These are phyloP conservation scores for Cruciata laevipes DNA, from an alignment of 257 asterid genomes.

Conservation along the genomic window DNA sequence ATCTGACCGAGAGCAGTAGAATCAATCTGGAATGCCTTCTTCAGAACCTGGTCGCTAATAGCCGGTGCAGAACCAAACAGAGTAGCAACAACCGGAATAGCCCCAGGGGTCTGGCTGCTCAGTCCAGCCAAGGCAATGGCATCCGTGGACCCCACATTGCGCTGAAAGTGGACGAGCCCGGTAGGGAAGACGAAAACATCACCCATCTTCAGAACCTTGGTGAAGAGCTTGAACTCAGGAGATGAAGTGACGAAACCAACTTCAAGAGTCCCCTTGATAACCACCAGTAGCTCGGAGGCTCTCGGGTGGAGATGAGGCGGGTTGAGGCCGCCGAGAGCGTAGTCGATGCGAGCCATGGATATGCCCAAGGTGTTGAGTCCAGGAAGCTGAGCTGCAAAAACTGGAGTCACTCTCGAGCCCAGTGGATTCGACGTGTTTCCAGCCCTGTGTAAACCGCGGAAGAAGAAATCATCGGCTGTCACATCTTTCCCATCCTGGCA, in stretches of 20 bases:
- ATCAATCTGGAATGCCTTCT: constrained; percentile 17
- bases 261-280: constrained; percentile 10
- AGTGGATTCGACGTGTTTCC: neutral
- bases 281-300: constrained; percentile 11
- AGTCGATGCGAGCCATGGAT: neutral
- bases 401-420: neutral
- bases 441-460: neutral
- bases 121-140: constrained; percentile 10
- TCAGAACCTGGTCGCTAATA: constrained; percentile 4
- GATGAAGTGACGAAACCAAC: constrained; percentile 15
- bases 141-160: neutral
- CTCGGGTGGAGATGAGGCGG: neutral
- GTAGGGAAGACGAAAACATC: neutral
- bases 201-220: neutral
- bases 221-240: constrained; percentile 11
- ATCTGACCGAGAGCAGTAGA: neutral
- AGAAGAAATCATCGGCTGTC: neutral
- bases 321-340: neutral
- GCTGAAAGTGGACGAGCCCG: neutral
- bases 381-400: neutral
- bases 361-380: neutral
- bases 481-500: neutral
- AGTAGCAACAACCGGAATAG: neutral
- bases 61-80: constrained; percentile 14
- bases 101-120: constrained; percentile 20